These are phyloP conservation scores for Hyphodiscus sp. DNA, from an alignment of 2,329 filamentous ascomycete genomes.

Conservation along the genomic window DNA sequence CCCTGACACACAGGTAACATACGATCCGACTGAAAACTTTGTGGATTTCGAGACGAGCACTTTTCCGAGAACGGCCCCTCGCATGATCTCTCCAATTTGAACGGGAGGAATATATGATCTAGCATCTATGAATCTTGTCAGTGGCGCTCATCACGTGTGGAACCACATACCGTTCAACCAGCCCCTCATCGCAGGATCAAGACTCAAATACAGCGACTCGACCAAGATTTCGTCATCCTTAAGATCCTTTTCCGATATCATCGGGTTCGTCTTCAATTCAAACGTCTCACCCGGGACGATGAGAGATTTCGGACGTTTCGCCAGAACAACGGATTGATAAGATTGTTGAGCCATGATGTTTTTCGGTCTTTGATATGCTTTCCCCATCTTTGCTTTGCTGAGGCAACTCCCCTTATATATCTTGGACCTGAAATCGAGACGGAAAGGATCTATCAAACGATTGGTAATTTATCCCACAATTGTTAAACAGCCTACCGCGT, in stretches of 20 bases:
- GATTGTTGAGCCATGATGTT: slow-evolving; percentile 29
- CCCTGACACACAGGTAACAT: slow-evolving; percentile 49
- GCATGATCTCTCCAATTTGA: slow-evolving; percentile 62
- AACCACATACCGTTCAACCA: slow-evolving; percentile 53
- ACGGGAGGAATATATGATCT: slow-evolving; percentile 64
- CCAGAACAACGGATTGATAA: slow-evolving; percentile 45
- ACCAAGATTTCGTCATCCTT: slow-evolving; percentile 60
- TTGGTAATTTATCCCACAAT: background rate
- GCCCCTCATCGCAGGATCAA: slow-evolving; percentile 71
- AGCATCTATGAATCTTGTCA: slow-evolving; percentile 27
- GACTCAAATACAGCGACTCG: slow-evolving; percentile 55
- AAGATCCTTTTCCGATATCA: slow-evolving; percentile 40
- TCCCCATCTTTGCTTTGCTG: slow-evolving; percentile 11
- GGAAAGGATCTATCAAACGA: background rate
- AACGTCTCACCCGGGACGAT: slow-evolving; percentile 65
- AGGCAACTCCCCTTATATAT: background rate
- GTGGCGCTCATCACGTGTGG: slow-evolving; percentile 1
- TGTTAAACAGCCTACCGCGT: background rate
- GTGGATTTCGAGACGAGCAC: slow-evolving; percentile 54
- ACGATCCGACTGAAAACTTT: slow-evolving; percentile 49
- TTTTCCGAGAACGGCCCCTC: slow-evolving; percentile 52
- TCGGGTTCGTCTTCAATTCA: slow-evolving; percentile 41
- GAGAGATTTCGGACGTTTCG: slow-evolving; percentile 52
- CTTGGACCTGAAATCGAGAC: background rate
- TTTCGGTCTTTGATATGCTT: slow-evolving; percentile 13